Evolutionary conservation across 805 yeast genomes (phyloP).

Genomic region (Saccharomycopsis fermentans): DNA sequence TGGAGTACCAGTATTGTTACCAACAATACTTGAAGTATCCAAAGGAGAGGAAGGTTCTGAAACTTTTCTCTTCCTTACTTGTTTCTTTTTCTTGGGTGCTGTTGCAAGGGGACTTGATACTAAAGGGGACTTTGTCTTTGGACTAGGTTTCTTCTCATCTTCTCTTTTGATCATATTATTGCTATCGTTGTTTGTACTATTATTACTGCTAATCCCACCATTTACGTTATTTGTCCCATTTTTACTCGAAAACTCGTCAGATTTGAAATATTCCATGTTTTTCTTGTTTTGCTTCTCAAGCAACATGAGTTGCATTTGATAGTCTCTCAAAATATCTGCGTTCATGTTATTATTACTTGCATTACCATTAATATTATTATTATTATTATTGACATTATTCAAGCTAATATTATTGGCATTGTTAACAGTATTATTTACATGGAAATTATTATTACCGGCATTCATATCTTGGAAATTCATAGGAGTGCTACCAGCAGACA

Average conservation of each 20-base stretch:
- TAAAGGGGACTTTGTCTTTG: slow-evolving; percentile 5
- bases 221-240: not conserved
- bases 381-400: not conserved
- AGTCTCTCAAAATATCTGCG: slow-evolving; percentile 54
- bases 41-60: slow-evolving; percentile 12
- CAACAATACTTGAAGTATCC: slow-evolving; percentile 2
- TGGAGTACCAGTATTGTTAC: not conserved
- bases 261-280: slow-evolving; percentile 39
- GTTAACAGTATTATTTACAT: slow-evolving; percentile 17
- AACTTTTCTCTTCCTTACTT: slow-evolving; percentile 19
- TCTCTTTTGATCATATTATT: slow-evolving; percentile 17
- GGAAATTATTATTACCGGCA: slow-evolving; percentile 19
- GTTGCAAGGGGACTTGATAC: slow-evolving; percentile 11
- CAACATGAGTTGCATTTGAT: slow-evolving; percentile 67
- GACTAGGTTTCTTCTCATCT: slow-evolving; percentile 21
- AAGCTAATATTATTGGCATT: not conserved
- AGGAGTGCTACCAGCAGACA: not conserved
- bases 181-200: slow-evolving; percentile 10
- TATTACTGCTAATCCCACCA: slow-evolving; percentile 16
- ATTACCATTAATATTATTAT: not conserved
- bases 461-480: not conserved
- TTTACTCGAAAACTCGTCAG: slow-evolving; percentile 18
- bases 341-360: slow-evolving; percentile 25
- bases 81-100: slow-evolving; percentile 22
- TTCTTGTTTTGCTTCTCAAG: slow-evolving; percentile 70